Conservation (phyloP, 441 rosid species). For the Gossypium trilobum region DNA sequence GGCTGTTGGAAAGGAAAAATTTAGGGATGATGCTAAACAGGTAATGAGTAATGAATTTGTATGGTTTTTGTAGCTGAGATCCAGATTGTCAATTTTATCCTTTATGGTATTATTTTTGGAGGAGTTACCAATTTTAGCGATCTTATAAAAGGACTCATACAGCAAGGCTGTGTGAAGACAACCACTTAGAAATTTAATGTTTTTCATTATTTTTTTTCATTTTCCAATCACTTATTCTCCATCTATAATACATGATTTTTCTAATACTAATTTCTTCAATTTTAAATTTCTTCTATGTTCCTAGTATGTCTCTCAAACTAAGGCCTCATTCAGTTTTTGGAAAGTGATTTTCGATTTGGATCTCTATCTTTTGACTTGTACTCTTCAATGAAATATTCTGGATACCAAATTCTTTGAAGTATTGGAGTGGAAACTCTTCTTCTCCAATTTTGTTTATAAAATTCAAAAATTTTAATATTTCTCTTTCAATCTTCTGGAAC, state of each 20-base stretch:
- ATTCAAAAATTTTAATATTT: background rate
- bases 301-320: background rate
- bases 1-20: slow-evolving; percentile 47
- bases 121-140: background rate
- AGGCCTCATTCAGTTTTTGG: background rate
- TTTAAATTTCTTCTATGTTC: background rate
- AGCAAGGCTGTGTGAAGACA: background rate
- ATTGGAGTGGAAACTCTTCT: background rate
- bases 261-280: background rate
- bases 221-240: background rate
- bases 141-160: background rate
- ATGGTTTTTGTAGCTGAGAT: background rate
- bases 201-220: background rate
- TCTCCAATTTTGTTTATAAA: background rate
- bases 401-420: background rate
- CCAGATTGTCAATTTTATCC: background rate
- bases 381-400: background rate
- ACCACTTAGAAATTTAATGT: background rate
- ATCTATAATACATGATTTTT: background rate
- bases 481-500: background rate
- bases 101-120: background rate
- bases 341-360: background rate
- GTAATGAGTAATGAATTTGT: slow-evolving; percentile 20
- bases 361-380: background rate
- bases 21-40: slow-evolving; percentile 42